phyloP scores from a whole-genome alignment of 257 asterid species.

The Phtheirospermum japonicum region DNA sequence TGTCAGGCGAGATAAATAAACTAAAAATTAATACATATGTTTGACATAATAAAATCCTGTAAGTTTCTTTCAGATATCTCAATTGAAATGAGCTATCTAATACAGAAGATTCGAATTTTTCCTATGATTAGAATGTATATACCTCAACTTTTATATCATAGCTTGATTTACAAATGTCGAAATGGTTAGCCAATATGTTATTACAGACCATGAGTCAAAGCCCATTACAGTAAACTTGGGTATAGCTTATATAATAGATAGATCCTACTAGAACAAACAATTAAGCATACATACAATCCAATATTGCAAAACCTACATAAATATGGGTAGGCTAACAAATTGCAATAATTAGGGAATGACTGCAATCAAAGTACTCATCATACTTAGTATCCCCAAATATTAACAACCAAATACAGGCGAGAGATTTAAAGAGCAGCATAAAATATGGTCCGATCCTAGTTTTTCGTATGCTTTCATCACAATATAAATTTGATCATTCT shows the following conservation, averaged over 20 bases:
- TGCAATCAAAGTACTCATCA: conserved; percentile 11
- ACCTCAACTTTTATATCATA: conserved; percentile 12
- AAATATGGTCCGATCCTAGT: neutral
- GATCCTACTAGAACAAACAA: conserved; percentile 6
- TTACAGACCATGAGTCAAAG: conserved; percentile 5
- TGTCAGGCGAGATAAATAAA: conserved; percentile 14
- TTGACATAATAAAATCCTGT: conserved; percentile 5
- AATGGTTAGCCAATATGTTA: conserved; percentile 8
- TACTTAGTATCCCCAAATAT: conserved; percentile 8
- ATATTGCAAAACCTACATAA: neutral
- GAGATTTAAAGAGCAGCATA: conserved; percentile 15
- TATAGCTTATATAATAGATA: conserved; percentile 1
- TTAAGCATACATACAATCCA: neutral
- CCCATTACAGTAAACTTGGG: conserved; percentile 7
- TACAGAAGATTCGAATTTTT: neutral
- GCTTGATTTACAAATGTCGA: conserved; percentile 9
- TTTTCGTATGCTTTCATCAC: neutral
- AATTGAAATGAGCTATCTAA: neutral
- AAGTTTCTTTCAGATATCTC: conserved; percentile 2
- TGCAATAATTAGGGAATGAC: conserved; percentile 10
- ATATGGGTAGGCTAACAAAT: conserved; percentile 17
- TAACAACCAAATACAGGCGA: conserved; percentile 3
- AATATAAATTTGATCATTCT: neutral
- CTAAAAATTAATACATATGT: neutral
- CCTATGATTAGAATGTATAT: conserved; percentile 9